Percentiles rank a stretch among this genome's conserved stretches.
These are phyloP conservation scores for Penicillium expansum DNA, from an alignment of 2,329 filamentous ascomycete genomes.

Conservation along the genomic window DNA sequence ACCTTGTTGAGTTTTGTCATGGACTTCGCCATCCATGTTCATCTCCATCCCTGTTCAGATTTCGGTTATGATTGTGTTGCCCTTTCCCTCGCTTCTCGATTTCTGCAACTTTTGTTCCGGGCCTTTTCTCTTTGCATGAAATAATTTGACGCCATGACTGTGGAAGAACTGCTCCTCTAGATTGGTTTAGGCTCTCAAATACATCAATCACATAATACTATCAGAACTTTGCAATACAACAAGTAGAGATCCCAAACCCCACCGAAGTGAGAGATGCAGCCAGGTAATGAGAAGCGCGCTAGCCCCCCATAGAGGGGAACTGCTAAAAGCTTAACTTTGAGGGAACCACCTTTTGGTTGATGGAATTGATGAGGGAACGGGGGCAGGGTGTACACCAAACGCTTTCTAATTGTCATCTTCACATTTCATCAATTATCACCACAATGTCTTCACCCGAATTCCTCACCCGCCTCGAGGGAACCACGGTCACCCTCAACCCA, in stretches of 20 bases:
- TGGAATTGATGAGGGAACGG: too few species aligned
- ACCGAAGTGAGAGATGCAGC: neutral
- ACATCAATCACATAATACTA: neutral
- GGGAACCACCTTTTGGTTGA: too few species aligned
- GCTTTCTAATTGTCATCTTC: too few species aligned
- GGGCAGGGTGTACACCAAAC: too few species aligned
- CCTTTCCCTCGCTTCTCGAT: neutral
- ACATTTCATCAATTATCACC: too few species aligned
- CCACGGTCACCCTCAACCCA: too few species aligned
- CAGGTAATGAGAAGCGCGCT: too few species aligned
- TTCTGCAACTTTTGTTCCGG: neutral
- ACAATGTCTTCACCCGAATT: too few species aligned
- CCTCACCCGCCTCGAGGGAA: too few species aligned
- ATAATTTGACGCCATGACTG: neutral
- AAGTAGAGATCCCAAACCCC: neutral
- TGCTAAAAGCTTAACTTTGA: too few species aligned
- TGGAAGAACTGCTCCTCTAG: neutral
- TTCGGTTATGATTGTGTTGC: neutral
- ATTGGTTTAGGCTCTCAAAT: neutral
- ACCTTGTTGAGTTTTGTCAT: neutral
- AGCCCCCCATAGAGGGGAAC: too few species aligned
- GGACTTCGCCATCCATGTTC: neutral
- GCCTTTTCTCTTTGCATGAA: constrained; percentile 7
- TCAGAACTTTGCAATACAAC: neutral
- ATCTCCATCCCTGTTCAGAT: neutral